phyloP scores from a whole-genome alignment of 2,329 filamentous ascomycete species.

The Cucurbitaria berberidis region DNA sequence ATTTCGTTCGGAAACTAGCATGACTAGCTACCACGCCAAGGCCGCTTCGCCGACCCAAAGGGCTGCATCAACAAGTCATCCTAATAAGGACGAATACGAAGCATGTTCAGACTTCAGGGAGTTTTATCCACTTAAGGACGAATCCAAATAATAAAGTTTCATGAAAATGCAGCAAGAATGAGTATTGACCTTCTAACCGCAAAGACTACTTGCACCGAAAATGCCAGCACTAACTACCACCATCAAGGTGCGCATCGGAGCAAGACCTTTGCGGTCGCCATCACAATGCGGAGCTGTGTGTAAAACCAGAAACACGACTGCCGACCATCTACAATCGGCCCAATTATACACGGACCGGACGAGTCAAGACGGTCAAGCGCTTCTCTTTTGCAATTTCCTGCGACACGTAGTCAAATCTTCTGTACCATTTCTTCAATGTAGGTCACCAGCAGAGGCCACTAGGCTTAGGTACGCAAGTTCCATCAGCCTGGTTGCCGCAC shows the following conservation, averaged over 20 bases:
- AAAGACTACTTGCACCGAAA: slow-evolving; percentile 23
- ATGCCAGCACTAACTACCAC: slow-evolving; percentile 22
- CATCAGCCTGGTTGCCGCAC: background rate
- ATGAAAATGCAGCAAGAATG: too few species aligned
- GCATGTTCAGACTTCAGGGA: background rate
- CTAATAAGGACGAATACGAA: background rate
- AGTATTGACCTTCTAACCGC: slow-evolving; percentile 24
- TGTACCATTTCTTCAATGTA: background rate
- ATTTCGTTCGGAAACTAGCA: slow-evolving; percentile 25
- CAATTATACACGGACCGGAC: background rate
- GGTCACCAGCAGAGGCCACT: slow-evolving; percentile 1
- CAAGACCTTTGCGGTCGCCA: slow-evolving; percentile 14
- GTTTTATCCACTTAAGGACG: slow-evolving; percentile 11
- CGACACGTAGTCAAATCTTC: background rate
- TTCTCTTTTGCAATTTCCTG: background rate
- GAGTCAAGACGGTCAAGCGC: background rate
- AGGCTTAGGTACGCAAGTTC: background rate
- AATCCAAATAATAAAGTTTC: slow-evolving; percentile 21
- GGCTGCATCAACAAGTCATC: background rate
- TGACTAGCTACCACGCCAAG: slow-evolving; percentile 6
- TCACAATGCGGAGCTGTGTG: slow-evolving; percentile 14
- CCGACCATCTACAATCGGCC: background rate
- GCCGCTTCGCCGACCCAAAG: background rate
- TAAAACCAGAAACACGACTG: slow-evolving; percentile 7
- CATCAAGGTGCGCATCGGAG: slow-evolving; percentile 23